Conservation (phyloP, 1,284 basidiomycete species). For the Rhodotorula sp. region DNA sequence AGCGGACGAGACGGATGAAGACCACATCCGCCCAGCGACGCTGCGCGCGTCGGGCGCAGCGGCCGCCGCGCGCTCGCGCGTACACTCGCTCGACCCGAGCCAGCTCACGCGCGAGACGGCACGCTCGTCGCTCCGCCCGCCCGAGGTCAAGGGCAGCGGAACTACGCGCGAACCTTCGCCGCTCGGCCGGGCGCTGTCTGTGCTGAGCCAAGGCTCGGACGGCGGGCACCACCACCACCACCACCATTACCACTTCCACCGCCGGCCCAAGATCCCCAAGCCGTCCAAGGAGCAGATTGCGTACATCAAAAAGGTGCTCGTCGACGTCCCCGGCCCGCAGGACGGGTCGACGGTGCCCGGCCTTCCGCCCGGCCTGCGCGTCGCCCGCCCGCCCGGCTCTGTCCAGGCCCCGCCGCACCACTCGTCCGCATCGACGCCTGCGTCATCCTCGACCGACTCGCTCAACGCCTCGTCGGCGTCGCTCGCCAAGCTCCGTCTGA, state of each 20-base stretch:
- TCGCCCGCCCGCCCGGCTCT: slow-evolving; percentile 40
- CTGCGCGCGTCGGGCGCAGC: not conserved
- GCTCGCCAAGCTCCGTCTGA: slow-evolving; percentile 26
- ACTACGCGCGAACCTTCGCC: slow-evolving; percentile 33
- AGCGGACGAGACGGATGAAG: slow-evolving; percentile 41
- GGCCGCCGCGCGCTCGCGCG: slow-evolving; percentile 13
- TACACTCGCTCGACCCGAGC: slow-evolving; percentile 33
- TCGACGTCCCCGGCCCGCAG: slow-evolving; percentile 40
- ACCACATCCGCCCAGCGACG: slow-evolving; percentile 13
- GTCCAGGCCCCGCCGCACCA: not conserved
- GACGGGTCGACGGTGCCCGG: not conserved
- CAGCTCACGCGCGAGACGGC: slow-evolving; percentile 14
- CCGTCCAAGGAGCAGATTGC: slow-evolving; percentile 42
- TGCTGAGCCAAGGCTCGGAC: slow-evolving; percentile 22
- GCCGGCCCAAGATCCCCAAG: slow-evolving; percentile 38
- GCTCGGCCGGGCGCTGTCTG: slow-evolving; percentile 27
- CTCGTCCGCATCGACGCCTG: not conserved
- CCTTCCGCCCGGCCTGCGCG: slow-evolving; percentile 35
- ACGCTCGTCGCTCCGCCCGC: slow-evolving; percentile 1
- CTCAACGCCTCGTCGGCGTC: slow-evolving; percentile 1
- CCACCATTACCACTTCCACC: slow-evolving; percentile 6
- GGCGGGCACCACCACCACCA: slow-evolving; percentile 5
- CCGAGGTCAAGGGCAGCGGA: not conserved
- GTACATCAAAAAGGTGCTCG: slow-evolving; percentile 44
- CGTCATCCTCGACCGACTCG: slow-evolving; percentile 5